Percentiles rank a stretch among this genome's conserved stretches.
Conservation (phyloP, 2,329 filamentous ascomycete species). For the Parastagonospora nodorum region DNA sequence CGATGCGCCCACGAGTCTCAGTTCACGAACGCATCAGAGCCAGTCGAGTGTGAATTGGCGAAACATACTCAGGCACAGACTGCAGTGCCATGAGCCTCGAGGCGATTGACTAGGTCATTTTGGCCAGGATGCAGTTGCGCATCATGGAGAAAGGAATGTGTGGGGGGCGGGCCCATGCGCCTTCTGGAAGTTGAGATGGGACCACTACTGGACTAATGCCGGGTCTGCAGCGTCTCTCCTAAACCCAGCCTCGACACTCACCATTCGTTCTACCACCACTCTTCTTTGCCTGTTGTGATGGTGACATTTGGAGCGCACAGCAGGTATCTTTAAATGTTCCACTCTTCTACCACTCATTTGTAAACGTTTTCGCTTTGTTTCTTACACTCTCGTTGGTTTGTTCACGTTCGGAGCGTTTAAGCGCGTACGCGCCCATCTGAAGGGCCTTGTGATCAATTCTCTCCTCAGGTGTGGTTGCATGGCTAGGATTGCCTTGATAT, state of each 20-base stretch:
- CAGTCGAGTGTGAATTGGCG: too few species aligned
- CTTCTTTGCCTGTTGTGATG: constrained; percentile 37
- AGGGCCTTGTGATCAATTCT: constrained; percentile 41
- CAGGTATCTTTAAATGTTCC: constrained; percentile 36
- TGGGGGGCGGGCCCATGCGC: background rate
- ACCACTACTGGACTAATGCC: too few species aligned
- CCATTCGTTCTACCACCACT: constrained; percentile 13
- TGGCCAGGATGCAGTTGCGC: too few species aligned
- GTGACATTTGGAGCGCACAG: constrained; percentile 11
- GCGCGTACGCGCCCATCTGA: constrained; percentile 29
- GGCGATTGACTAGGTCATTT: too few species aligned
- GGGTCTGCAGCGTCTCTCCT: constrained; percentile 8
- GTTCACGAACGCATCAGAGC: too few species aligned
- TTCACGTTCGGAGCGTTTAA: constrained; percentile 31
- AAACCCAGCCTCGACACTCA: constrained; percentile 18
- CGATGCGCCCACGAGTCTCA: too few species aligned
- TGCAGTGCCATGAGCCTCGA: too few species aligned
- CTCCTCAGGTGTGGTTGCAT: constrained; percentile 45
- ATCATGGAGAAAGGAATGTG: background rate
- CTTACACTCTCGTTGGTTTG: constrained; percentile 34
- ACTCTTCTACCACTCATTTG: constrained; percentile 28
- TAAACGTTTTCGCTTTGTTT: constrained; percentile 29
- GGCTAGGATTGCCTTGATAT: constrained; percentile 29
- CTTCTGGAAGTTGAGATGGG: too few species aligned
- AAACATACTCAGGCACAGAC: too few species aligned